Base-by-base conservation (phyloP, 768 basidiomycete genomes). In the Ramaria rubella region DNA sequence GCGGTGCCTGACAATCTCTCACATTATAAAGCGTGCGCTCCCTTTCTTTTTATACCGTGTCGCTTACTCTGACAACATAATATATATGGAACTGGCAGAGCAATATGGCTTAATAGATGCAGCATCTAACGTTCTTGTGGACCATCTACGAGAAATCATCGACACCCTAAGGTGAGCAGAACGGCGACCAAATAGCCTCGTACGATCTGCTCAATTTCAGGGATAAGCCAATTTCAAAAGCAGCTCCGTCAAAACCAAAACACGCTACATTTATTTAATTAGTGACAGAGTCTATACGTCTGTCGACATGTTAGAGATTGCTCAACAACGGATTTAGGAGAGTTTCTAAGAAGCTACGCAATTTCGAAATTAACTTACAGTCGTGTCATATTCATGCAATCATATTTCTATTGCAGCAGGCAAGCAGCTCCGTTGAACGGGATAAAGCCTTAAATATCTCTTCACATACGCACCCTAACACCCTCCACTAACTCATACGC, bases 171-270 rank as follows among this genome's bases (percentile, higher is more conserved):
- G n/a, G n/a, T 36, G 96, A 98, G 65, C 82, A 85, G 63, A 97
- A 94, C 90, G 93, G 93, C 23, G 90, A 95, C 72, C 93, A 95
- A 69, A 94, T 97, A 57, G 87, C 92, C n/a, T 82, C 87, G 24
- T 94, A 94, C 69, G 90, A 90, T 63, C 75, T 93, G 30, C 73
- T 96, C 60, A 77, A 75, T 36, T 93, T 89, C 74, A 80, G 81
- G 63, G 87, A 91, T 63, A 87, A 81, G 40, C 55, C 55, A 27
- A 19, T 48, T 2, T 26, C 46, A 24, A 19, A 26, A 9, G 40
- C n/a, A 17, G 4, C 9, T 21, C 40, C 40, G n/a, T n/a, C 40
- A 21, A 42, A 21, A 9, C n/a, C 40, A 42, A 42, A 42, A 42
- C 17, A 42, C 40, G 40, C 40, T 8, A 21, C 40, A 42, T 42